Evolutionary conservation across 805 yeast species (phyloP).

Genomic region (Wickerhamiella lipophila): DNA sequence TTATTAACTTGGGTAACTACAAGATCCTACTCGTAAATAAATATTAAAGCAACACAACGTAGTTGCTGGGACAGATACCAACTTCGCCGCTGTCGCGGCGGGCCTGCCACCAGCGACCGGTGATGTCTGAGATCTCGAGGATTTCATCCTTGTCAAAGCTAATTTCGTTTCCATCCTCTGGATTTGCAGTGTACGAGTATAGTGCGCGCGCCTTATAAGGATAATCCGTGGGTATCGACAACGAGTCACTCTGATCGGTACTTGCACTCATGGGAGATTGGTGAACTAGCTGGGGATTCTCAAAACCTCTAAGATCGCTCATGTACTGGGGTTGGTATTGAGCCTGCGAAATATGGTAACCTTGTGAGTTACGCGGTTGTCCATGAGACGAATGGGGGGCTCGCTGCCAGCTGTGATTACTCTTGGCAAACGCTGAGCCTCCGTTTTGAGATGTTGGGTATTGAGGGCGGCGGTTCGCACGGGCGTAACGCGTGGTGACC

Average conservation of each 20-base stretch:
- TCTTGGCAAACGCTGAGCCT: conserved; percentile 4
- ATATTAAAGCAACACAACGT: conserved; percentile 46
- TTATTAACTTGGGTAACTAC: neutral
- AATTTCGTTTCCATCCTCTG: conserved; percentile 84
- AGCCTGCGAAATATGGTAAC: neutral
- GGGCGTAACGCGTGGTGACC: conserved; percentile 8
- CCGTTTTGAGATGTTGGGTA: conserved; percentile 9
- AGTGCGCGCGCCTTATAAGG: conserved; percentile 79
- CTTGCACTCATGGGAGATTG: conserved; percentile 10
- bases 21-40: conserved; percentile 7
- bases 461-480: conserved; percentile 7
- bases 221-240: conserved; percentile 34
- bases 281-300: conserved; percentile 7
- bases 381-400: neutral
- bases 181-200: conserved; percentile 77
- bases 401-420: conserved; percentile 10
- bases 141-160: conserved; percentile 84
- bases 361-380: neutral
- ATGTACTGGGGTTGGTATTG: conserved; percentile 15
- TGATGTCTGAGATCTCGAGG: conserved; percentile 82
- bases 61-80: conserved; percentile 93
- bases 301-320: conserved; percentile 17
- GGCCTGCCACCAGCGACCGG: conserved; percentile 99
- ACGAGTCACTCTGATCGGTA: conserved; percentile 12
- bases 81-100: conserved; percentile 78